Evolutionary conservation across 2,329 filamentous ascomycete genomes (phyloP).

Genomic region (Dryadomyces quercus-mongolicae): DNA sequence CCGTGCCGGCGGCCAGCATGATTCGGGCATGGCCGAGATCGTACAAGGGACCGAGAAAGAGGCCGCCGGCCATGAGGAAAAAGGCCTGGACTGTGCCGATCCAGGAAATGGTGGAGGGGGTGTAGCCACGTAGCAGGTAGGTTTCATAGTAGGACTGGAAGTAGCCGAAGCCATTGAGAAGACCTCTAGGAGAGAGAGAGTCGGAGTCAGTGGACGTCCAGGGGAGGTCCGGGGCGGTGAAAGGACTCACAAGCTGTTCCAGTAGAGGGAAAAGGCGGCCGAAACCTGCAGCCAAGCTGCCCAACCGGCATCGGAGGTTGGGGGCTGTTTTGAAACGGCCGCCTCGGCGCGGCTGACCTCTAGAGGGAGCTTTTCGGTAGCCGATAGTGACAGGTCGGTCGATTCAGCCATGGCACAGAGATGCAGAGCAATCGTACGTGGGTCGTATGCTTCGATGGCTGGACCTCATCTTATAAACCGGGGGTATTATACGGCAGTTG

Average conservation of each 20-base stretch:
- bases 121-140: conserved; percentile 19
- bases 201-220: not conserved
- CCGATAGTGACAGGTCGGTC: too few relatives aligned
- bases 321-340: too few relatives aligned
- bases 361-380: too few relatives aligned
- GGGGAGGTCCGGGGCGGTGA: too few relatives aligned
- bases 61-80: conserved; percentile 26
- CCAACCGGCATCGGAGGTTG: too few relatives aligned
- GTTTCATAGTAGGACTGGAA: conserved; percentile 33
- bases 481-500: too few relatives aligned
- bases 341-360: too few relatives aligned
- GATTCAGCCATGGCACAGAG: too few relatives aligned
- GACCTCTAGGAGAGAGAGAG: too few relatives aligned
- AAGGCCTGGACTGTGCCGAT: conserved; percentile 29
- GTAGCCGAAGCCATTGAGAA: conserved; percentile 32
- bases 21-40: conserved; percentile 29
- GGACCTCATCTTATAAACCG: too few relatives aligned
- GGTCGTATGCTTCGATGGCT: too few relatives aligned
- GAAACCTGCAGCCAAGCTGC: not conserved
- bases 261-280: not conserved
- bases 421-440: too few relatives aligned
- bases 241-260: not conserved
- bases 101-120: conserved; percentile 26
- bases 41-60: conserved; percentile 27
- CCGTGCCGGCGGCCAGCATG: conserved; percentile 22